Evolutionary conservation across 768 basidiomycete genomes (phyloP), one percentile per base, ranked within the genome.

Genomic region (Clathrus columnatus): DNA sequence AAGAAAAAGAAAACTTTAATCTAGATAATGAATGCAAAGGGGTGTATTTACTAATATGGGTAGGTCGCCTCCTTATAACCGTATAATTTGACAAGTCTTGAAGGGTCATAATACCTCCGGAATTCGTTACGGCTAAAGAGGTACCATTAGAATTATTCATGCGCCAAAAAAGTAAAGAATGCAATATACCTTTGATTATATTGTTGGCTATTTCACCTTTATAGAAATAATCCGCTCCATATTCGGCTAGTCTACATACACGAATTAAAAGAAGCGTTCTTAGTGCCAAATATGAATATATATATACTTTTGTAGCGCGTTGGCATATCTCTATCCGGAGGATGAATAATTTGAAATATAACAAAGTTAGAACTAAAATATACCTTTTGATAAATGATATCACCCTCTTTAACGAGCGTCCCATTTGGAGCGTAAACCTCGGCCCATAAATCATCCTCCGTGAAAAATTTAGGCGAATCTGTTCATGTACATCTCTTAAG

Each of bases 351-450:
- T 28, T 23, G 17, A 7, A 17, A 10, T 50, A 17, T 23, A n/a
- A n/a, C 49, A 29, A 16, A 7, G 32, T 29, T 41, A 1, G 20
- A 21, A 17, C 7, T 8, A 7, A 24, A 21, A 29, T 20, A 18
- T 10, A 7, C 48, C 18, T 64, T 65, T 5, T 64, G 62, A 28
- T 63, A 64, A 17, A 57, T 51, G 5, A 52, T 63, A 43, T 64
- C 61, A 4, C 63, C 63, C 30, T 54, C 52, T 8, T 29, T 47
- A 2, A 60, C 43, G 7, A 65, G 47, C 0, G 59, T 65, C 16
- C 65, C 65, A 50, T 66, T 64, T 0, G 65, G 65, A 26, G 65
- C 65, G 46, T 66, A 66, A 0, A 60, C 57, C 43, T 66, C 65
- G 6, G 63, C 60, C 64, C 64, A 66, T 21, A 66, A 47, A 2